Base-by-base conservation (phyloP, 495 filamentous ascomycete genomes). In the Podospora tetraspora region DNA sequence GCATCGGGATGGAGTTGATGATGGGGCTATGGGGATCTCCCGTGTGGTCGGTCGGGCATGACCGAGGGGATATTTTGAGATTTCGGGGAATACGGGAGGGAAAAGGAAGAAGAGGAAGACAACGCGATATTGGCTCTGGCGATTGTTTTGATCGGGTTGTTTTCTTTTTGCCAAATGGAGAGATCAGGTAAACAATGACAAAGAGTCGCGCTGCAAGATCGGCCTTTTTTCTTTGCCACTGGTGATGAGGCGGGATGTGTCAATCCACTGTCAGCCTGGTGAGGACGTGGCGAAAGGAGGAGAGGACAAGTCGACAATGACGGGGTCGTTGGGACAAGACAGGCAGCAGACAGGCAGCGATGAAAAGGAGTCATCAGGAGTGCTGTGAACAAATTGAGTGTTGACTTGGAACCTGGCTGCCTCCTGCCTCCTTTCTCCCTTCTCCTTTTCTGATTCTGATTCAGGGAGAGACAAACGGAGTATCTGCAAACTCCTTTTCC, bases 201-300 rank as follows among this genome's bases (percentile, higher is more conserved):
- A 52, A 52, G 43, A n/a, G 43, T 52, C 16, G 11, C 16, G 37
- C 16, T n/a, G 37, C 37, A 19, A 52, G 43, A 52, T n/a, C 43
- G 19, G n/a, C 43, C 43, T 25, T 25, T 9, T 52, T 52, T 52
- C 19, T 52, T 52, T 52, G 16, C 16, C 43, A n/a, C 43, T 52
- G 16, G n/a, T 7, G 43, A 2, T 52, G 43, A 52, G 43, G 43
- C 43, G 19, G 32, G 16, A 52, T 52, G 43, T 52, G 43, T 52
- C 13, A 43, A 19, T 43, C 43, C 43, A 52, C 43, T 52, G 16
- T 52, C 43, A 52, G 43, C 43, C 43, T 52, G 19, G 43, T 0
- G 52, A 43, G 13, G 34, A 43, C 58, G 65, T 61, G 65, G 65
- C 65, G 32, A 66, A 34, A 66, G 19, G 23, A 58, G 63, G 19